Evolutionary conservation across 306 rosid species (phyloP), one percentile per base, ranked within the genome.

Genomic region (Rosa chinensis): DNA sequence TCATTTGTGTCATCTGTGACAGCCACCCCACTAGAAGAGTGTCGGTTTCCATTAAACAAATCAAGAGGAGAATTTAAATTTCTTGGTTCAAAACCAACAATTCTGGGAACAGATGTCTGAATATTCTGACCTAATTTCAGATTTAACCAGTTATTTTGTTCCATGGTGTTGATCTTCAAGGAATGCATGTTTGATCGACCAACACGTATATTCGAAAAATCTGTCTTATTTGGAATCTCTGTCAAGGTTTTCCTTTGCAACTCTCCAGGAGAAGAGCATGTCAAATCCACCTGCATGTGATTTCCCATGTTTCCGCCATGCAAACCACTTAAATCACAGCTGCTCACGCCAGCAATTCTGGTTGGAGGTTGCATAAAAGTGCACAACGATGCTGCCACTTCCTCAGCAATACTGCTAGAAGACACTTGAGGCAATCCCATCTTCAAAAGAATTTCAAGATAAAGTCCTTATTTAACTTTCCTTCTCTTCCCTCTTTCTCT

Each of bases 351-450:
- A 28, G 81, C 77, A 78, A 85, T 82, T 80, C 84, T 76, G 17
- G 87, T 79, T 16, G 79, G 83, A 74, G 74, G 78, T 83, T 87
- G 92, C 82, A 82, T 84, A 79, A 89, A 84, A 72, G 88, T 80
- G 81, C 89, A 80, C 62, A 77, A 75, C 1, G 97, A 86, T 56
- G 87, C 82, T 68, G 88, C 85, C 81, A 84, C 80, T 85, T 90
- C 96, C 85, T 92, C 96, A 16, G 82, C 87, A 80, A 85, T 64
- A 81, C 82, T 77, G 72, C 89, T 71, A 35, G 92, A 82, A 80
- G 92, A 63, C 75, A 85, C 83, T 50, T 92, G 91, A 62, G 96
- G 91, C 64, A 90, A 86, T 44, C 96, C 94, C 96, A 89, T 92
- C 75, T 84, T 78, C 84, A 78, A 78, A 28, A 70, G 81, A 84